Conservation (phyloP, 2,329 filamentous ascomycete species). For the Allantophomopsis cytisporea region DNA sequence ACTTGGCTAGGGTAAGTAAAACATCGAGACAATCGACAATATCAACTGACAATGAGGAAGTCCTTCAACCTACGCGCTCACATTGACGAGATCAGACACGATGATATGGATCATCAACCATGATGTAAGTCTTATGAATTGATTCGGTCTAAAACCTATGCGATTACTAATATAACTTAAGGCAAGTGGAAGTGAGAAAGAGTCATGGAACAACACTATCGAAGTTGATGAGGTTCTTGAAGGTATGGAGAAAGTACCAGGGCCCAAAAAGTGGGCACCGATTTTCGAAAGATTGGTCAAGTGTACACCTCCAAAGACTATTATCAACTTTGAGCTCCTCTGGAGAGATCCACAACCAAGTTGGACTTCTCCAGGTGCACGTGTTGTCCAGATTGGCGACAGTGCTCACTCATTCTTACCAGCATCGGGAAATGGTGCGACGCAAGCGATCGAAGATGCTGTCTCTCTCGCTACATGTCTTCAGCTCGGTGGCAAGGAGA, state of each 20-base stretch:
- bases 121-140: no score
- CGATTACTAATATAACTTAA: no score
- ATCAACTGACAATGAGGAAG: no score
- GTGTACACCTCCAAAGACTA: constrained; percentile 8
- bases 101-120: no score
- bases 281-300: constrained; percentile 11
- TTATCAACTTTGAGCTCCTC: constrained; percentile 18
- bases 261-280: no score
- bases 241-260: constrained; percentile 11
- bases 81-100: no score
- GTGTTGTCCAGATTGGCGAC: constrained; percentile 22
- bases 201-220: no score
- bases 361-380: constrained; percentile 12
- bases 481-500: constrained; percentile 5
- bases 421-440: constrained; percentile 22
- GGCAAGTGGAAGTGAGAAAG: constrained; percentile 27
- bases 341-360: constrained; percentile 15
- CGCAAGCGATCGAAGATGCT: constrained; percentile 24
- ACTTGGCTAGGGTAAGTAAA: constrained; percentile 39
- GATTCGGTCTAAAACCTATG: no score
- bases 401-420: constrained; percentile 25
- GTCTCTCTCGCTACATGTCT: constrained; percentile 21
- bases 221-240: constrained; percentile 7
- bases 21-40: no score
- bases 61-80: constrained; percentile 20